phyloP scores from a whole-genome alignment of 2,329 filamentous ascomycete genomes.

The Calonectria montana region DNA sequence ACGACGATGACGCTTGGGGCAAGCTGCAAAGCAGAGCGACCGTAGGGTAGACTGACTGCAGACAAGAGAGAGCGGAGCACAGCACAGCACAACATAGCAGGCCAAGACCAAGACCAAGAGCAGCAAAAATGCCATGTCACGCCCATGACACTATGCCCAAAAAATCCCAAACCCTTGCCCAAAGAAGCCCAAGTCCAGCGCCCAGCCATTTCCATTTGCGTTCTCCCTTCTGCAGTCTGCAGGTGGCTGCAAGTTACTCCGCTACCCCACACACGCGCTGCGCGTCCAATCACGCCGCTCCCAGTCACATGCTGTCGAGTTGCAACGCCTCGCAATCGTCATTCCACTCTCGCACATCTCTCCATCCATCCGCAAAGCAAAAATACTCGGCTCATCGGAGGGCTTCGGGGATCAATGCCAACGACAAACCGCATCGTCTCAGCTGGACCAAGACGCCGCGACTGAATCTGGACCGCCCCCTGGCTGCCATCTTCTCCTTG shows the following conservation, averaged over 20 bases:
- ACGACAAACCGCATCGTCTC: slow-evolving; percentile 4
- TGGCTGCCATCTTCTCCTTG: not conserved
- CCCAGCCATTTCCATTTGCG: slow-evolving; percentile 4
- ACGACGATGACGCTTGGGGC: not conserved
- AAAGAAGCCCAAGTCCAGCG: not conserved
- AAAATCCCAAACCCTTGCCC: not conserved
- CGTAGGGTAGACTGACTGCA: no score
- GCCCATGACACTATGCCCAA: not conserved
- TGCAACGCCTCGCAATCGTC: slow-evolving; percentile 19
- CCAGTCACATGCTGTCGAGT: slow-evolving; percentile 39
- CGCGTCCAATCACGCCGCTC: not conserved
- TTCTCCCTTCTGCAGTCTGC: not conserved
- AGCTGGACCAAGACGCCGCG: slow-evolving; percentile 12
- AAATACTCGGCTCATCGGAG: slow-evolving; percentile 33
- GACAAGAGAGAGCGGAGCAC: not conserved
- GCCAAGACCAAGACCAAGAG: not conserved
- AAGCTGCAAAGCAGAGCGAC: not conserved
- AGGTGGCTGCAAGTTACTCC: not conserved
- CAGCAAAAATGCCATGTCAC: not conserved
- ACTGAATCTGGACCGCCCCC: not conserved
- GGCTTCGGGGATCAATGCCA: slow-evolving; percentile 23
- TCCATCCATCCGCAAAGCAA: slow-evolving; percentile 33
- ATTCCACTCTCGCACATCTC: slow-evolving; percentile 19
- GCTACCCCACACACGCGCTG: slow-evolving; percentile 31
- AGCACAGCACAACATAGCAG: not conserved